Percentiles rank a stretch among this genome's conserved stretches.
These are phyloP conservation scores for Alliaria petiolata DNA, from an alignment of 345 rosid species.

Conservation along the genomic window DNA sequence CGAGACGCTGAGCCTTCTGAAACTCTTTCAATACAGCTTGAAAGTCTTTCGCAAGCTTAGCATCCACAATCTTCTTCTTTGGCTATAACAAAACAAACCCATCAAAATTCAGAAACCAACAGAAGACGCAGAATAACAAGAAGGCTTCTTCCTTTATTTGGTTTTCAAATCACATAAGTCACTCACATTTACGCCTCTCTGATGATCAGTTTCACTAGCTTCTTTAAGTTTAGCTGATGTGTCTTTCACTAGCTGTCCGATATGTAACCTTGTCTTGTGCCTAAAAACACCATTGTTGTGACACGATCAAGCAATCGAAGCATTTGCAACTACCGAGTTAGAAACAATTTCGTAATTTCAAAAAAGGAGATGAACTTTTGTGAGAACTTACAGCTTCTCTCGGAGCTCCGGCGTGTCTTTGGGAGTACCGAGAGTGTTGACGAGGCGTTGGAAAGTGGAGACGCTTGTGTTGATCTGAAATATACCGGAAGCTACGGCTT, in stretches of 20 bases:
- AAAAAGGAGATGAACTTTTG: neutral
- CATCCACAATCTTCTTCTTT: conserved; percentile 89
- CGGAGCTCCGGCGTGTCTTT: conserved; percentile 95
- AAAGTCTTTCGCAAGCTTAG: conserved; percentile 97
- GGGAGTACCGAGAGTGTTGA: conserved; percentile 93
- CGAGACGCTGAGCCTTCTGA: conserved; percentile 97
- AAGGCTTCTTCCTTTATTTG: neutral
- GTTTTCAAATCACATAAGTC: neutral
- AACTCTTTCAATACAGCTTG: conserved; percentile 92
- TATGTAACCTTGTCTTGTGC: conserved; percentile 79
- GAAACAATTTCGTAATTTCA: neutral
- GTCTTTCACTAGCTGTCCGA: conserved; percentile 86
- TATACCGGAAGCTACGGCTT: conserved; percentile 86
- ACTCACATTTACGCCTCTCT: conserved; percentile 63
- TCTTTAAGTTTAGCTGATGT: conserved; percentile 90
- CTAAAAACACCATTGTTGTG: conserved; percentile 22
- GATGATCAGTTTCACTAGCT: conserved; percentile 87
- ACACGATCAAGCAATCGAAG: neutral
- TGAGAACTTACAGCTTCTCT: conserved; percentile 72
- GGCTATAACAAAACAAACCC: conserved; percentile 40
- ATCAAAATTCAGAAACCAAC: neutral
- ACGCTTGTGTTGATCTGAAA: conserved; percentile 94
- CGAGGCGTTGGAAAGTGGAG: conserved; percentile 80
- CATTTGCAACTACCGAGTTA: neutral
- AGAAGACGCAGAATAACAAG: neutral